Percentiles rank a stretch among this genome's conserved stretches.
phyloP scores from a whole-genome alignment of 2,329 filamentous ascomycete genomes.

The Calonectria leucothoes region DNA sequence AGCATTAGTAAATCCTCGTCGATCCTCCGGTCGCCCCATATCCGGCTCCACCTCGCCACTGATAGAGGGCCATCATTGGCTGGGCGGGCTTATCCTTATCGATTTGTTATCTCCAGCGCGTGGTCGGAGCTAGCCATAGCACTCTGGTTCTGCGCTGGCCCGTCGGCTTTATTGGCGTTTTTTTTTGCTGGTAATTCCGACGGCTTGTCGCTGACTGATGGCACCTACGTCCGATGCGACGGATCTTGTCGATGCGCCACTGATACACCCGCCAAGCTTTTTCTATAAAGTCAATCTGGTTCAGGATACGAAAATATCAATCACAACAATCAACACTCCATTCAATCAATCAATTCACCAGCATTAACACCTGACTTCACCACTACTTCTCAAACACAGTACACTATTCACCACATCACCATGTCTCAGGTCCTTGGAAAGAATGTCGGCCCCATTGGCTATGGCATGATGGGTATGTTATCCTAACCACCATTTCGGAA shows the following conservation, averaged over 20 bases:
- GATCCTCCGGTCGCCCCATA: not conserved
- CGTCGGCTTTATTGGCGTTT: not conserved
- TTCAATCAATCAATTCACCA: not conserved
- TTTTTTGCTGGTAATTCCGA: not conserved
- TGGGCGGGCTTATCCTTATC: not conserved
- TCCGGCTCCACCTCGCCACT: no score
- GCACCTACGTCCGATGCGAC: not conserved
- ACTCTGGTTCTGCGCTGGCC: not conserved
- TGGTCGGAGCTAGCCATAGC: not conserved
- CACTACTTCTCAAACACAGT: not conserved
- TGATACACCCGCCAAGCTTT: not conserved
- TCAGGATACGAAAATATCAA: not conserved
- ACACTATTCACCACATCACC: not conserved
- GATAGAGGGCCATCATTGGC: not conserved
- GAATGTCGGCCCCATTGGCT: conserved; percentile 62
- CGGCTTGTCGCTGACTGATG: not conserved
- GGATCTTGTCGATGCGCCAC: not conserved
- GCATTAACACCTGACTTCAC: no score
- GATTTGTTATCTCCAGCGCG: not conserved
- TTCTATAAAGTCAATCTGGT: not conserved
- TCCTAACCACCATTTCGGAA: not conserved
- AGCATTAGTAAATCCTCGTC: not conserved
- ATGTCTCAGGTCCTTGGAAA: conserved; percentile 52
- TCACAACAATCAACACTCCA: not conserved
- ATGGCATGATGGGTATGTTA: conserved; percentile 65